Percentiles rank a stretch among this genome's conserved stretches.
Conservation (phyloP, 352 stramenopile genomes). For the Phytophthora hybrid region DNA sequence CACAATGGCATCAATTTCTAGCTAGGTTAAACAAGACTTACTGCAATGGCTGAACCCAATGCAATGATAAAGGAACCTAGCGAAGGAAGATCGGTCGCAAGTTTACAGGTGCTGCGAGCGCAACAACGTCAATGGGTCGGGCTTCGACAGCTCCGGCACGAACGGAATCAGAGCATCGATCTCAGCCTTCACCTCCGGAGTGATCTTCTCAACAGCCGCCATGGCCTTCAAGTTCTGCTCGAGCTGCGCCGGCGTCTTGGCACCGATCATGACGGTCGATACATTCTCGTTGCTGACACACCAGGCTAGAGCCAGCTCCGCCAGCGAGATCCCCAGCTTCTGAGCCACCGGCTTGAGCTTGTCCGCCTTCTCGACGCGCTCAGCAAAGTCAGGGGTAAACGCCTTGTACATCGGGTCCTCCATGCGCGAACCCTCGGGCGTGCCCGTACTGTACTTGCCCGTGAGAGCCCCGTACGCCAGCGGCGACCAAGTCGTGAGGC, state of each 20-base stretch:
- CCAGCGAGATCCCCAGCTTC: no score
- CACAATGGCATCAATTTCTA: no score
- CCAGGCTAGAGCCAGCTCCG: no score
- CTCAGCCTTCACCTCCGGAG: constrained; percentile 50
- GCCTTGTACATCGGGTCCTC: constrained; percentile 8
- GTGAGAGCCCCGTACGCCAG: constrained; percentile 61
- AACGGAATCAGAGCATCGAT: constrained; percentile 55
- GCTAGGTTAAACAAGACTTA: no score
- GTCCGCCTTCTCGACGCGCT: constrained; percentile 35
- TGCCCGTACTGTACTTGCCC: constrained; percentile 66
- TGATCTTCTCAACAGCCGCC: constrained; percentile 51
- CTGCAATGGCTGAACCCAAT: no score
- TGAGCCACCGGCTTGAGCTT: constrained; percentile 43
- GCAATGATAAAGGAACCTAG: no score
- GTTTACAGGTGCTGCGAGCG: constrained; percentile 15
- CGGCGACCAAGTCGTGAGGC: constrained; percentile 15
- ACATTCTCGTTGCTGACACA: no score
- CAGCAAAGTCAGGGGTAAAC: constrained; percentile 1
- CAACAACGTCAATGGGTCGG: background rate
- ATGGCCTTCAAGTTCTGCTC: constrained; percentile 70
- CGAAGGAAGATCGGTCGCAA: no score
- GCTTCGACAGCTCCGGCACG: background rate
- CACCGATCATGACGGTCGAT: background rate
- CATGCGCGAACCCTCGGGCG: constrained; percentile 37
- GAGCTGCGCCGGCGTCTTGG: constrained; percentile 56